These are phyloP conservation scores for Stipa capillata DNA, from an alignment of 176 grass and related monocot genomes.

Conservation along the genomic window DNA sequence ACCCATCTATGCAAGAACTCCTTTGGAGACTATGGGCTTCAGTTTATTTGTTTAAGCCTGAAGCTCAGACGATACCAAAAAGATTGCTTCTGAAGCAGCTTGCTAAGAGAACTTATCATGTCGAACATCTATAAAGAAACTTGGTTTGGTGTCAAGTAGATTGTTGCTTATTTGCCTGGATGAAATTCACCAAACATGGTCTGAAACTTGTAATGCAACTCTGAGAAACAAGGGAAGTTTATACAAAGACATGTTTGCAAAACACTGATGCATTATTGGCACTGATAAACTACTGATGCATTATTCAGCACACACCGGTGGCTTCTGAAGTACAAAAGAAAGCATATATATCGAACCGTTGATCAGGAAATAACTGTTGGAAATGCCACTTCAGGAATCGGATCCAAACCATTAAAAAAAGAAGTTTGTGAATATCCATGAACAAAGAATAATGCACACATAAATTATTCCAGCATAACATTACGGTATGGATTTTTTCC, in stretches of 20 bases:
- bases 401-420: not conserved
- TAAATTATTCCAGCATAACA: not conserved
- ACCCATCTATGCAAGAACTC: no score
- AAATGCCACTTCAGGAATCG: not conserved
- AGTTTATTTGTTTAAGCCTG: no score
- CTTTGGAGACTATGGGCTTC: no score
- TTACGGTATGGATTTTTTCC: not conserved
- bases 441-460: not conserved
- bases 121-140: not conserved
- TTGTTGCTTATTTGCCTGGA: not conserved
- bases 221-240: not conserved
- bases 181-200: not conserved
- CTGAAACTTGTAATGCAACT: not conserved
- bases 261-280: not conserved
- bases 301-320: not conserved
- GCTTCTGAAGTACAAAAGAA: not conserved
- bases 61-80: not conserved
- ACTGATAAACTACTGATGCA: not conserved
- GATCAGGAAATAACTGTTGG: not conserved
- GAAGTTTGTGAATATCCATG: not conserved
- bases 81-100: not conserved
- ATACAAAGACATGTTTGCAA: not conserved
- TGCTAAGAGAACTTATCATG: not conserved
- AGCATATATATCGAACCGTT: not conserved
- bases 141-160: not conserved